Evolutionary conservation across 306 rosid genomes (phyloP), one percentile per base, ranked within the genome.

Genomic region (Alnus glutinosa): DNA sequence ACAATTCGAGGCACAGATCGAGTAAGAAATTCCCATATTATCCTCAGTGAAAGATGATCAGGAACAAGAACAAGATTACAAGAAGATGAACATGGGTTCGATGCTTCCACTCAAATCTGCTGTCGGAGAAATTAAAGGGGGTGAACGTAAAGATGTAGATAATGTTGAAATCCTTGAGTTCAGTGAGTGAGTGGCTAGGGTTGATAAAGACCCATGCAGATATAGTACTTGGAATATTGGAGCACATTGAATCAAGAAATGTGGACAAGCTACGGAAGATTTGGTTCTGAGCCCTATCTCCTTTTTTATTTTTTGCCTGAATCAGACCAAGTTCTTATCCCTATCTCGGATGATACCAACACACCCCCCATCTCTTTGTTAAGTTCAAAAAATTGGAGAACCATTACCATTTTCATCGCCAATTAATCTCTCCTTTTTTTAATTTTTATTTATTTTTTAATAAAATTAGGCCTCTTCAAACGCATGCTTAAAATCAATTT

Each of bases 111-210:
- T 59, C 44, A 42, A 75, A 83, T 83, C 66, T 82, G 77, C 58
- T 88, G 93, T 89, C 85, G 88, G 88, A 83, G 80, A 85, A 23
- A 23, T 23, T 23, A 23, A 91, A 87, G 75, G 30, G 68, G 73
- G 72, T 18, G 82, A 82, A 72, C 12, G 63, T 36, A 74, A 61
- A 86, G 78, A 83, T 77, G 77, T 83, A 73, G 49, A 69, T 73
- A 52, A 78, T 72, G 55, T 52, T 32, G 49, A 59, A 16, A 77
- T 64, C 42, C 77, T 74, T 69, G 71, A 77, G 77, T 84, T 80
- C 85, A 71, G 34, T 48, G 83, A 73, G 75, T 36, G 48, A 78
- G 80, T 84, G 81, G 50, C 86, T 70, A 76, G 66, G 80, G 78
- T 75, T 76, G 71, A 79, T 28, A 70, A 58, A 71, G 70, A 46